Percentiles rank a stretch among this genome's conserved stretches.
Conservation (phyloP, 441 rosid genomes). For the Melastoma candidum region DNA sequence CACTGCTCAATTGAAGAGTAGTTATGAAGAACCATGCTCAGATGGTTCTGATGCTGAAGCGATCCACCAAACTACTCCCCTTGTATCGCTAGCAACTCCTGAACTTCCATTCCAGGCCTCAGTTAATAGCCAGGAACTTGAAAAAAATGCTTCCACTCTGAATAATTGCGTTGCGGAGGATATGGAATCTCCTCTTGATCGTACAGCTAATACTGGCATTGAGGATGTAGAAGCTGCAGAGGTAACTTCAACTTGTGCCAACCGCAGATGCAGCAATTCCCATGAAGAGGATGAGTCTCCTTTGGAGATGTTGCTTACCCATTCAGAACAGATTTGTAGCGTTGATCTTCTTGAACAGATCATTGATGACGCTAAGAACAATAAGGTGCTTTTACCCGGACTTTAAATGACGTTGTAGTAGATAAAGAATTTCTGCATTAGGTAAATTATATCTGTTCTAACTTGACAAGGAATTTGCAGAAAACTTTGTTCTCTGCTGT, state of each 20-base stretch:
- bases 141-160: too few relatives aligned
- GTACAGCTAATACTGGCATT: constrained; percentile 3
- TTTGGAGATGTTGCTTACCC: constrained; percentile 19
- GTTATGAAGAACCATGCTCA: too few relatives aligned
- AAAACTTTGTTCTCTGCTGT: constrained; percentile 60
- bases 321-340: constrained; percentile 34
- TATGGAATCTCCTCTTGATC: too few relatives aligned
- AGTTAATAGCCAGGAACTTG: too few relatives aligned
- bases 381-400: constrained; percentile 41
- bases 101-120: too few relatives aligned
- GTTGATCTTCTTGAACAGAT: constrained; percentile 47
- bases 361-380: constrained; percentile 66
- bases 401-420: background rate
- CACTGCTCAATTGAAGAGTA: too few relatives aligned
- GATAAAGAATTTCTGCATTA: too few relatives aligned
- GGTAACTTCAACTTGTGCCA: constrained; percentile 10
- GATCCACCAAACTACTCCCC: too few relatives aligned
- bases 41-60: too few relatives aligned
- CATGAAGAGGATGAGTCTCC: constrained; percentile 16
- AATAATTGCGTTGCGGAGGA: too few relatives aligned
- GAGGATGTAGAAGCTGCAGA: constrained; percentile 18
- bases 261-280: constrained; percentile 18
- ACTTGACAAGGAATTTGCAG: constrained; percentile 26
- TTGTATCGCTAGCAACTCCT: too few relatives aligned
- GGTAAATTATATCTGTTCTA: too few relatives aligned